Conservation (phyloP, 352 stramenopile genomes). For the Pythium apleroticum region DNA sequence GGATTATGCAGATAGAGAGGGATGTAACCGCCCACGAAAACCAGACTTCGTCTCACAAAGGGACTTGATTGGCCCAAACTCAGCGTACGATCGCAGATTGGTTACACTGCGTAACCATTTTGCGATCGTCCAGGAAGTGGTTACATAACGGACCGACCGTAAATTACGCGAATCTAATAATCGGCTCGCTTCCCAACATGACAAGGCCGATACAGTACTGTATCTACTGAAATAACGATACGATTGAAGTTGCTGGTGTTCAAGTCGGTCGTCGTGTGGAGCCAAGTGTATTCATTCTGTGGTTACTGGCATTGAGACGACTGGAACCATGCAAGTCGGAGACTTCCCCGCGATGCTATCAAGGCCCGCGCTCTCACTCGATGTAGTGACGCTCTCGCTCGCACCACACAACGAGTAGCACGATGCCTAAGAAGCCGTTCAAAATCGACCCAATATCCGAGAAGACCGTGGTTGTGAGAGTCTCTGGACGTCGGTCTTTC, state of each 20-base stretch:
- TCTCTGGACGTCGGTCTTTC: not conserved
- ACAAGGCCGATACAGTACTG: too few species aligned
- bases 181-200: too few species aligned
- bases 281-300: too few species aligned
- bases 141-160: constrained; percentile 1
- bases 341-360: too few species aligned
- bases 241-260: not conserved
- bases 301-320: too few species aligned
- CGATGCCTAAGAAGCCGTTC: not conserved
- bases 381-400: too few species aligned
- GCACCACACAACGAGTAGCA: not conserved
- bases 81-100: not conserved
- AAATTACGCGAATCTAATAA: not conserved
- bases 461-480: not conserved
- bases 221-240: not conserved
- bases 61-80: not conserved
- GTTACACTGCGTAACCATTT: too few species aligned
- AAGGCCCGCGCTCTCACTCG: too few species aligned
- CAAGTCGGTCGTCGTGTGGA: too few species aligned
- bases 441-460: not conserved
- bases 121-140: not conserved
- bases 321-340: too few species aligned
- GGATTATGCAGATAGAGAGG: not conserved
- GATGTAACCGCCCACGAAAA: not conserved
- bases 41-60: not conserved